These are phyloP conservation scores for Teunomyces atbi DNA, from an alignment of 805 yeast species.

Conservation along the genomic window DNA sequence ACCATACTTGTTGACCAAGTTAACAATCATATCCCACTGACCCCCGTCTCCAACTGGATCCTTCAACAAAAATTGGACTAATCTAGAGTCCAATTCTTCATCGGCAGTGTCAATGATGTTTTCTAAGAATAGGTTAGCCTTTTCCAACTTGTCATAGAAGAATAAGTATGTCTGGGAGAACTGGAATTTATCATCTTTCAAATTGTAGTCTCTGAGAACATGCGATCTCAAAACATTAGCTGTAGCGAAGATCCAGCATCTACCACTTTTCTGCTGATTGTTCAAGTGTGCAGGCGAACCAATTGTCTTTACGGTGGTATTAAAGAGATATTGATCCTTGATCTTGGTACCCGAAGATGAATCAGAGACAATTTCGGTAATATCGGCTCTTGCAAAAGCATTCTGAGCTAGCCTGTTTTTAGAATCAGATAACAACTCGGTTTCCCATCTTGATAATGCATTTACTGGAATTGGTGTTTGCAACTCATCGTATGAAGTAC, in stretches of 20 bases:
- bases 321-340: slow-evolving; percentile 34
- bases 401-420: slow-evolving; percentile 54
- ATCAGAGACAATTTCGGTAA: slow-evolving; percentile 42
- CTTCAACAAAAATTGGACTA: slow-evolving; percentile 61
- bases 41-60: slow-evolving; percentile 85
- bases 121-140: slow-evolving; percentile 76
- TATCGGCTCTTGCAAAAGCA: slow-evolving; percentile 49
- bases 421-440: slow-evolving; percentile 41
- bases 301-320: slow-evolving; percentile 32
- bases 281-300: slow-evolving; percentile 36
- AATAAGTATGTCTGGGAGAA: slow-evolving; percentile 76
- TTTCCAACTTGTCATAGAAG: slow-evolving; percentile 85
- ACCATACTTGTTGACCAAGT: slow-evolving; percentile 77
- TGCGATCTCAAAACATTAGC: slow-evolving; percentile 68
- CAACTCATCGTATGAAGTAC: neutral
- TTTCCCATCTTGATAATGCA: slow-evolving; percentile 39
- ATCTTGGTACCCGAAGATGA: slow-evolving; percentile 18
- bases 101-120: slow-evolving; percentile 69
- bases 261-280: slow-evolving; percentile 72
- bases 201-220: slow-evolving; percentile 58
- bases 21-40: slow-evolving; percentile 80
- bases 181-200: slow-evolving; percentile 56
- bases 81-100: slow-evolving; percentile 65
- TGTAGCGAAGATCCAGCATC: slow-evolving; percentile 90
- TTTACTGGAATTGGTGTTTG: slow-evolving; percentile 18